Conservation (phyloP, 1,139 yeast genomes). For the Saccharomyces pastorianus region DNA sequence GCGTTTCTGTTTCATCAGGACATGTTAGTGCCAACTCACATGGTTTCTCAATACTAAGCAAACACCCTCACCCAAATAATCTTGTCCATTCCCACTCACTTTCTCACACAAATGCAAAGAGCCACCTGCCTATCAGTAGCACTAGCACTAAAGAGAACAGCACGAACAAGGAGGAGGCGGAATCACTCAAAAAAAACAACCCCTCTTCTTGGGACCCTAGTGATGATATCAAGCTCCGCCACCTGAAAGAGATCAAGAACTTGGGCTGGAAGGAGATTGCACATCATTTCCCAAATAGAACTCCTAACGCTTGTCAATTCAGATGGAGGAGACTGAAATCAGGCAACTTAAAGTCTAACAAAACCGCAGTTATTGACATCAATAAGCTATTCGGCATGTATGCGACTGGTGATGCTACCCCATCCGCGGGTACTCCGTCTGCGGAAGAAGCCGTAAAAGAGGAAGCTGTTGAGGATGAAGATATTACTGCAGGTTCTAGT, state of each 20-base stretch:
- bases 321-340: conserved; percentile 66
- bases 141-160: not conserved
- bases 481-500: not conserved
- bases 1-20: not conserved
- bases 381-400: conserved; percentile 5
- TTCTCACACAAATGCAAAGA: not conserved
- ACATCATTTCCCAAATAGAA: conserved; percentile 55
- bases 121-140: not conserved
- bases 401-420: not conserved
- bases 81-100: not conserved
- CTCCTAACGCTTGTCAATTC: conserved; percentile 74
- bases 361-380: conserved; percentile 31
- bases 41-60: not conserved
- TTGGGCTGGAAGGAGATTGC: conserved; percentile 76
- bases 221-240: conserved; percentile 60
- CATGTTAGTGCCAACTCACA: not conserved
- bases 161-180: not conserved
- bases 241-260: conserved; percentile 61
- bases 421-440: not conserved
- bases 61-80: not conserved
- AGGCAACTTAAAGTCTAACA: conserved; percentile 53
- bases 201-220: conserved; percentile 74
- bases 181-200: conserved; percentile 19
- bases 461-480: not conserved
- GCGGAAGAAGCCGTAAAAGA: not conserved